These are phyloP conservation scores for Chaetomiaceae sp. DNA, from an alignment of 2,329 filamentous ascomycete species.

Conservation along the genomic window DNA sequence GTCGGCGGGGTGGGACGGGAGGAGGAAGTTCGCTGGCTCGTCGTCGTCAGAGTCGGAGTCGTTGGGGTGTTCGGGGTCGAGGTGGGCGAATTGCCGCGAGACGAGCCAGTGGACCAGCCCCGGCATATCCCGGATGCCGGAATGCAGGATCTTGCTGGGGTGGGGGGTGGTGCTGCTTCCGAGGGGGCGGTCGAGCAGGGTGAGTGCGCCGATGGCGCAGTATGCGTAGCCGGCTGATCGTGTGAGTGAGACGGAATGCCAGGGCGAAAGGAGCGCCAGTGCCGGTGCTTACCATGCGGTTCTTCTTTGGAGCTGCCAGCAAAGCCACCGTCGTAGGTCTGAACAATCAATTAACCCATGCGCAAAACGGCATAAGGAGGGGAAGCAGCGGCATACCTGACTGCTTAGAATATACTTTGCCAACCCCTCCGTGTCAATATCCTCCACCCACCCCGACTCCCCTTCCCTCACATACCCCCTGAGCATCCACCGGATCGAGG, in stretches of 20 bases:
- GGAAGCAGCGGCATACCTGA: slow-evolving; percentile 33
- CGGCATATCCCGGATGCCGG: slow-evolving; percentile 36
- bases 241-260: slow-evolving; percentile 4
- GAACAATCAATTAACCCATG: slow-evolving; percentile 9
- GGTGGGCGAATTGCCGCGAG: slow-evolving; percentile 53
- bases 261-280: background rate
- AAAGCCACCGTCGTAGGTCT: slow-evolving; percentile 82
- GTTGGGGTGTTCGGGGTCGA: slow-evolving; percentile 26
- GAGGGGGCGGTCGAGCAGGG: slow-evolving; percentile 62
- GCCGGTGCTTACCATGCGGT: slow-evolving; percentile 60
- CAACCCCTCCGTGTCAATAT: slow-evolving; percentile 68
- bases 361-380: no score
- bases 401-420: slow-evolving; percentile 64
- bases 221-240: slow-evolving; percentile 76
- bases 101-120: slow-evolving; percentile 48
- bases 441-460: slow-evolving; percentile 51
- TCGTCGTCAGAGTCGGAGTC: slow-evolving; percentile 39
- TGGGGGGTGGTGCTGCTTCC: slow-evolving; percentile 27
- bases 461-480: slow-evolving; percentile 51
- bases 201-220: slow-evolving; percentile 73
- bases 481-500: slow-evolving; percentile 75
- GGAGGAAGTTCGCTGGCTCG: slow-evolving; percentile 27
- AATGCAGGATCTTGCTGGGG: slow-evolving; percentile 30
- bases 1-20: slow-evolving; percentile 30
- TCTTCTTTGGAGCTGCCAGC: slow-evolving; percentile 73